Evolutionary conservation across 148 eudicot species (phyloP).

Genomic region (Vaccinium corymbosum): DNA sequence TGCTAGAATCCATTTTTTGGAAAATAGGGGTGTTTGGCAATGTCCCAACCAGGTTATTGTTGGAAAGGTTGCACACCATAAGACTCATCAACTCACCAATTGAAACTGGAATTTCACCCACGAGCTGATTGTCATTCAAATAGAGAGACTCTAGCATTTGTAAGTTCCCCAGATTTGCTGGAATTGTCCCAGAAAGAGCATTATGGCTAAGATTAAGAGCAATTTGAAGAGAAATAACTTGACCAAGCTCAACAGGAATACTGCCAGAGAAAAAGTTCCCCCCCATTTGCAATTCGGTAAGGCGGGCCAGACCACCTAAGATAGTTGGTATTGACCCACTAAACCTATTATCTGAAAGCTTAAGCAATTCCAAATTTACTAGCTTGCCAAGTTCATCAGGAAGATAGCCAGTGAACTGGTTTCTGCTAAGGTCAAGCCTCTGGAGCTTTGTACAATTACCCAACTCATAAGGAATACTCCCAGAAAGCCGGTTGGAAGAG

Average conservation of each 20-base stretch:
- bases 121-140: slow-evolving; percentile 69
- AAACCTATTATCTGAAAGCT: slow-evolving; percentile 69
- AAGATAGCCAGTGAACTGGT: slow-evolving; percentile 51
- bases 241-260: slow-evolving; percentile 70
- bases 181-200: slow-evolving; percentile 62
- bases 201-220: slow-evolving; percentile 79
- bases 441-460: slow-evolving; percentile 55
- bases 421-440: slow-evolving; percentile 79
- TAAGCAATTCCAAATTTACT: slow-evolving; percentile 70
- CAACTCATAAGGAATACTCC: slow-evolving; percentile 40
- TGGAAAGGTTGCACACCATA: slow-evolving; percentile 64
- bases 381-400: slow-evolving; percentile 57
- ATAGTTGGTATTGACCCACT: slow-evolving; percentile 57
- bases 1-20: slow-evolving; percentile 43
- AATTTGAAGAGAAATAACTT: slow-evolving; percentile 64
- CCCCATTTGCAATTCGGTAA: slow-evolving; percentile 86
- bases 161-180: slow-evolving; percentile 65
- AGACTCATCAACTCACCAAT: slow-evolving; percentile 61
- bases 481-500: slow-evolving; percentile 41
- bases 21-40: slow-evolving; percentile 64
- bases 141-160: slow-evolving; percentile 65
- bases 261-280: slow-evolving; percentile 70
- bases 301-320: slow-evolving; percentile 52
- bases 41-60: slow-evolving; percentile 65
- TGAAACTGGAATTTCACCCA: slow-evolving; percentile 69